Base-by-base conservation (phyloP, 2,329 filamentous ascomycete species). In the Ascochyta fabae region DNA sequence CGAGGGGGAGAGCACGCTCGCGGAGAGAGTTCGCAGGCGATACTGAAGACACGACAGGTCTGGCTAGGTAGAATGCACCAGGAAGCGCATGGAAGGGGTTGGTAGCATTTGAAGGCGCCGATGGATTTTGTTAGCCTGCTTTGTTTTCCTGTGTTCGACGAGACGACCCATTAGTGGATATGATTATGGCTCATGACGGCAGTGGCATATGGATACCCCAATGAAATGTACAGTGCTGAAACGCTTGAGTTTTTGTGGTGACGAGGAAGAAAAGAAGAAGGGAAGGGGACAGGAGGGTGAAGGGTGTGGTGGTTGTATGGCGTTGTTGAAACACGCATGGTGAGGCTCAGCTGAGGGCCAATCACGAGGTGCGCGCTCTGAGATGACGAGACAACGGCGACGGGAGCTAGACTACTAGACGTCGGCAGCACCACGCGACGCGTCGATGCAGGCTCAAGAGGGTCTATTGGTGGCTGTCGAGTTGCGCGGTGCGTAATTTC, bases 11-110 rank as follows among this genome's bases (percentile, higher is more conserved):
- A 62, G 59, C 35, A 47, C 54, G 38, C 50, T 72, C 27, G 68
- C 62, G 16, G 68, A 74, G 48, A 63, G 71, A 57, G 60, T 69
- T 24, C 59, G 68, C 41, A 58, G 69, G 46, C 64, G 69, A 36
- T 68, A 68, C 41, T 69, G 51, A 56, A 40, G n/a, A 27, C 9
- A 31, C 41, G 26, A 16, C 27, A 6, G 15, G 13, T 10, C 8
- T 31, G 31, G 35, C 33, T n/a, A 43, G 15, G 15, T 6, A 13
- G 8, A 12, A 35, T 49, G 27, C 38, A 36, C 7, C 22, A 41
- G 26, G 39, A 23, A 45, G 23, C 1, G 38, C 35, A 52, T 15
- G 35, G 16, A 44, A 48, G 46, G 27, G 22, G 16, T 39, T 46
- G 31, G 29, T 29, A 22, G 49, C 35, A 47, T 53, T 35, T 16